phyloP scores from a whole-genome alignment of 1,284 basidiomycete species.

The Leccinum ambiguum region DNA sequence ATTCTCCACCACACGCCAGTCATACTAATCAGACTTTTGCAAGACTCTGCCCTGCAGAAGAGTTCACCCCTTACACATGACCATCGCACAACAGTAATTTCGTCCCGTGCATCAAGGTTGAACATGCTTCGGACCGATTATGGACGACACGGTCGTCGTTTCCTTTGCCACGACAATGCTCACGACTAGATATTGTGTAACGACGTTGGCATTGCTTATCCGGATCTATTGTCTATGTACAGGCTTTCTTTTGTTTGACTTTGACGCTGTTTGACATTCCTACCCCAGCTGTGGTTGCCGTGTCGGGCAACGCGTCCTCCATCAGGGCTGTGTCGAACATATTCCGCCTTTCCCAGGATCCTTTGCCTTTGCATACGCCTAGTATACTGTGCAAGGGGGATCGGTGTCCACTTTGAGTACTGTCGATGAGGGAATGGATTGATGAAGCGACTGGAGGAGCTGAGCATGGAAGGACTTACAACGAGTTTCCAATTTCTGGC shows the following conservation, averaged over 20 bases:
- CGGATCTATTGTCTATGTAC: conserved; percentile 73
- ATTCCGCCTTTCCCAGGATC: conserved; percentile 67
- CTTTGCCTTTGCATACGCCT: conserved; percentile 35
- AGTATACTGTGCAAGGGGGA: conserved; percentile 36
- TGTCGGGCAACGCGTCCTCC: conserved; percentile 62
- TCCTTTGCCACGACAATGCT: conserved; percentile 81
- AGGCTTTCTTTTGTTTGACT: conserved; percentile 32
- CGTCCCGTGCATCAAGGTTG: conserved; percentile 28
- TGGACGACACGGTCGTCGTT: conserved; percentile 64
- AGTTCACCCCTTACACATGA: conserved; percentile 40
- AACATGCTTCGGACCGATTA: conserved; percentile 53
- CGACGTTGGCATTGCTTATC: conserved; percentile 69
- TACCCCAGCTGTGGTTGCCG: conserved; percentile 72
- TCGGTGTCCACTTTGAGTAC: conserved; percentile 70
- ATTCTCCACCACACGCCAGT: conserved; percentile 54
- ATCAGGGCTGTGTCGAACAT: conserved; percentile 73
- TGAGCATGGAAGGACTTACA: conserved; percentile 69
- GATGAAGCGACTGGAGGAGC: conserved; percentile 52
- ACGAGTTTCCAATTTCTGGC: conserved; percentile 69
- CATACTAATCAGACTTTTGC: conserved; percentile 58
- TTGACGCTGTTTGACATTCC: conserved; percentile 9
- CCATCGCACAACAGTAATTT: conserved; percentile 46
- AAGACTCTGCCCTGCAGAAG: conserved; percentile 55
- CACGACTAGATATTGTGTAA: conserved; percentile 75
- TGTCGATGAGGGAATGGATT: conserved; percentile 49